Evolutionary conservation across 108 stramenopile genomes (phyloP), one percentile per base, ranked within the genome.

Genomic region (Poteriospumella lacustris): DNA sequence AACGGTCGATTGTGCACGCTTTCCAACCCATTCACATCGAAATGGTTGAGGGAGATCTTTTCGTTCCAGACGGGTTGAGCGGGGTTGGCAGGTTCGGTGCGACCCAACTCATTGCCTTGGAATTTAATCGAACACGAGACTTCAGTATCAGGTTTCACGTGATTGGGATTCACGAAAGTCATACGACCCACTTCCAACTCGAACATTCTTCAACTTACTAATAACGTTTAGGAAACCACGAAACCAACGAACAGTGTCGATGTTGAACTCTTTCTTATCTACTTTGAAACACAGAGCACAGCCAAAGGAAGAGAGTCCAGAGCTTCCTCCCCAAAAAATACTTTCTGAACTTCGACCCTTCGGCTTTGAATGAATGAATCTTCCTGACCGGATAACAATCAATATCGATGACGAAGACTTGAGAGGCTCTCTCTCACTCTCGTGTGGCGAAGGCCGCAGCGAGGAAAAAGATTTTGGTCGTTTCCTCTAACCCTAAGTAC

Each of bases 1-100:
- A 73, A 73, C 28, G 70, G 70, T 12, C 70, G 36, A 42, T 73
- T 73, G 3, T 73, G 43, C 31, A 52, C 42, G 26, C 36, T 73
- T 73, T 73, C 70, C 5, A 33, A 33, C 42, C 5, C 5, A 73
- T 34, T 12, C 9, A 73, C 5, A 12, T 73, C 70, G 36, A 33
- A 5, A 64, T 64, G 36, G 36, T 19, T 64, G 9, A 34, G 28
- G 12, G 5, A 5, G 36, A 64, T 34, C 60, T 64, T 64, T 64
- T 64, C 31, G 24, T 64, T 64, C 60, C 60, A 64, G 9, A 64
- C 24, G 29, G 60, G 60, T 64, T 64, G 33, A 64, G 9, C 28
- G 36, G 60, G 28, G 36, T 33, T 64, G 24, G 5, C 15, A 33
- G 36, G 15, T 64, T 3, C 3, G 9, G 60, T 64, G 28, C 60